phyloP scores from a whole-genome alignment of 768 basidiomycete species.

The Omphalotus guepiniiformis region DNA sequence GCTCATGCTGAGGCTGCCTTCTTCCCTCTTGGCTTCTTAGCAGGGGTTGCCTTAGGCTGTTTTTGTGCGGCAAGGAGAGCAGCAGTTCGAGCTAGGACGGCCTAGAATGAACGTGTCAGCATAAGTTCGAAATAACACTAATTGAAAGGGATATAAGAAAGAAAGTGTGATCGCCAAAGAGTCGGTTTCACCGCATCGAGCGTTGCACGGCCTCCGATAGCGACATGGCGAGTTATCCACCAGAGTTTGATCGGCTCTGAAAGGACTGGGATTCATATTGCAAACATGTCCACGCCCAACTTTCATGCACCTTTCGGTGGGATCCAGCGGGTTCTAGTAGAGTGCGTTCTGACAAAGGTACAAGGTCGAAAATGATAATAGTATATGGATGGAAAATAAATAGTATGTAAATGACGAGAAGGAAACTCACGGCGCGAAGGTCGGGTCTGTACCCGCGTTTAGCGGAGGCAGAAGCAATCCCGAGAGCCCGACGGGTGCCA shows the following conservation, averaged over 20 bases:
- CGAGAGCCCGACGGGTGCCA: conserved; percentile 65
- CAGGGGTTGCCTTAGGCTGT: conserved; percentile 61
- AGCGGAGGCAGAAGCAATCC: conserved; percentile 54
- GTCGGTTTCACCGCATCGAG: conserved; percentile 61
- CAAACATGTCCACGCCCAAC: conserved; percentile 94
- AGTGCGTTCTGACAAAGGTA: conserved; percentile 46
- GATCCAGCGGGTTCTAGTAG: conserved; percentile 91
- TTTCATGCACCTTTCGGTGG: conserved; percentile 61
- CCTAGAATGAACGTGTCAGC: conserved; percentile 43
- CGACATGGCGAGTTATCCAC: conserved; percentile 61
- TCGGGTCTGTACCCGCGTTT: conserved; percentile 76
- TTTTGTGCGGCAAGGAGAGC: conserved; percentile 66
- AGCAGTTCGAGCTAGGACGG: conserved; percentile 71
- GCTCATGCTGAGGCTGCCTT: conserved; percentile 33
- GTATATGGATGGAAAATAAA: conserved; percentile 12
- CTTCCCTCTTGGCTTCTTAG: conserved; percentile 72
- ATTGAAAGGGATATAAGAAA: conserved; percentile 14
- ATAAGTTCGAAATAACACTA: conserved; percentile 11
- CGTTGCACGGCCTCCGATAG: conserved; percentile 72
- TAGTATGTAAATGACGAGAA: conserved; percentile 8
- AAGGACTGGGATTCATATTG: conserved; percentile 55
- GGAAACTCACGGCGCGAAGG: conserved; percentile 64
- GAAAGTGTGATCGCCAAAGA: conserved; percentile 63
- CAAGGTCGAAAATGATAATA: conserved; percentile 1
- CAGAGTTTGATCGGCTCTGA: conserved; percentile 59